phyloP scores from a whole-genome alignment of 345 rosid genomes.

The Ceriops zippeliana region DNA sequence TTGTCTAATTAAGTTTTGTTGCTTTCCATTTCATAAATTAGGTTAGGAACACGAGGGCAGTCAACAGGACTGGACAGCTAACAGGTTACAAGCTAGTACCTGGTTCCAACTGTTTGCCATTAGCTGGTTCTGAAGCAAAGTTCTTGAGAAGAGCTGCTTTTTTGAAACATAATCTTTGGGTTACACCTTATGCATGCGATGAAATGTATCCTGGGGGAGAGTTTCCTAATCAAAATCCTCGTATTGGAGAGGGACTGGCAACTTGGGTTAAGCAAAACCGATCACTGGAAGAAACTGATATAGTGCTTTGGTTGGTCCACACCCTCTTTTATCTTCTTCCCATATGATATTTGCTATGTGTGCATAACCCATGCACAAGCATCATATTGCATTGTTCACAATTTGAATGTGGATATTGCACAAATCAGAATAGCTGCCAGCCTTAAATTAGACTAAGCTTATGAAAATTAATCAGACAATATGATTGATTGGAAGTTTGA shows the following conservation, averaged over 20 bases:
- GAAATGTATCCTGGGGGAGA: conserved; percentile 93
- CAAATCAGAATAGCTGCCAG: no score
- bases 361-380: no score
- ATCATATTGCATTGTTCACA: no score
- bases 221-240: conserved; percentile 94
- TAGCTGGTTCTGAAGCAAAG: conserved; percentile 82
- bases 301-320: conserved; percentile 70
- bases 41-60: conserved; percentile 90
- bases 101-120: conserved; percentile 82
- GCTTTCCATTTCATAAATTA: conserved; percentile 15
- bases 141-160: conserved; percentile 88
- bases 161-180: conserved; percentile 88
- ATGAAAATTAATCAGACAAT: no score
- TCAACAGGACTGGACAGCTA: conserved; percentile 83
- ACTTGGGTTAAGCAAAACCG: conserved; percentile 88
- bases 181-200: conserved; percentile 58
- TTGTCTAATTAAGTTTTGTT: neutral
- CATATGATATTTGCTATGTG: neutral
- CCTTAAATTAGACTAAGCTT: no score
- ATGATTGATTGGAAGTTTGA: no score
- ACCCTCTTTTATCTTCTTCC: neutral
- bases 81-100: conserved; percentile 86
- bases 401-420: no score
- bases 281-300: conserved; percentile 68
- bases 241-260: conserved; percentile 75